A percentile compares a stretch with the other conserved stretches of the same genome.
Evolutionary conservation across 495 filamentous ascomycete species (phyloP).

Genomic region (Penicillium herquei): DNA sequence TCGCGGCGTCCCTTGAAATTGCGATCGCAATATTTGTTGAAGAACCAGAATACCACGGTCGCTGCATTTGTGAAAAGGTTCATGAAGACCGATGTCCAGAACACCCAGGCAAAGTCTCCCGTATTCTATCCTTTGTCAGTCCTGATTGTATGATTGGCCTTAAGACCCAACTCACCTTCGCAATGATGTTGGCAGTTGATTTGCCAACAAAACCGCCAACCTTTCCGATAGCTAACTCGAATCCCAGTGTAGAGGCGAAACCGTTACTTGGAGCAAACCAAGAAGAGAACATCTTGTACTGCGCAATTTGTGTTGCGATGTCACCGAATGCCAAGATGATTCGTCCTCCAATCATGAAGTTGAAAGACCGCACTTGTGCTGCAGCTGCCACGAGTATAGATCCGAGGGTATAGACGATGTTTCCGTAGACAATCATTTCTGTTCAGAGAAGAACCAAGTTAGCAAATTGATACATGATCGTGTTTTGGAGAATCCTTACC

Average conservation of each 20-base stretch:
- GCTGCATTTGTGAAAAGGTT: conserved; percentile 45
- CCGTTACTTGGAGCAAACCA: conserved; percentile 48
- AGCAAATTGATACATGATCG: background rate
- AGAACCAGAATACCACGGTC: conserved; percentile 41
- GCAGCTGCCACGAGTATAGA: conserved; percentile 47
- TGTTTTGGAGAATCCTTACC: conserved; percentile 18
- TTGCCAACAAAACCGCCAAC: conserved; percentile 39
- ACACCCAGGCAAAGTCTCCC: conserved; percentile 46
- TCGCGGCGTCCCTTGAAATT: conserved; percentile 34
- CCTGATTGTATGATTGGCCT: no score
- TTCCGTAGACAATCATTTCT: conserved; percentile 48
- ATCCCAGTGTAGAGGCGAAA: conserved; percentile 43
- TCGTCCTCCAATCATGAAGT: conserved; percentile 45
- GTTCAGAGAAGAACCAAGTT: background rate
- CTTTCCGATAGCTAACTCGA: conserved; percentile 45
- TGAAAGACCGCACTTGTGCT: conserved; percentile 37
- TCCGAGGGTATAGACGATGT: conserved; percentile 43
- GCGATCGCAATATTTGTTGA: conserved; percentile 35
- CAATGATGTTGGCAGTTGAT: conserved; percentile 38
- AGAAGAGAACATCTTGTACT: conserved; percentile 51
- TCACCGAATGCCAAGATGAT: conserved; percentile 41
- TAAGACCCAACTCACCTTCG: conserved; percentile 17
- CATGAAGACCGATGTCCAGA: conserved; percentile 49
- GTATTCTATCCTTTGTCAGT: conserved; percentile 26
- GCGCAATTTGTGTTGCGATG: conserved; percentile 46